phyloP scores from a whole-genome alignment of 148 eudicot genomes.

The Camellia japonica region DNA sequence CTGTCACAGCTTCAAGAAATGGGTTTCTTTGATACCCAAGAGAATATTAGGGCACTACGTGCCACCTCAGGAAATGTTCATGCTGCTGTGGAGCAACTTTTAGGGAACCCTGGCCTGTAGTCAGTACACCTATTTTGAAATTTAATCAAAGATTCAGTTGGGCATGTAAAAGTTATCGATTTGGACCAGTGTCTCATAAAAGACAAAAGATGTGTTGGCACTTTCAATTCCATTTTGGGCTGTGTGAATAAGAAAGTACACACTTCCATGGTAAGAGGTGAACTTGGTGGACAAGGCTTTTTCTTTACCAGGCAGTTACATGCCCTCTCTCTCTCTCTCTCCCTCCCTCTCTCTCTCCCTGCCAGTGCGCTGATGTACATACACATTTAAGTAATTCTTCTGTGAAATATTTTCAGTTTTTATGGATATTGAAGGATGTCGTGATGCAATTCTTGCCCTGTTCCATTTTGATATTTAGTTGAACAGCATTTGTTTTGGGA shows the following conservation, averaged over 20 bases:
- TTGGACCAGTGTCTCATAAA: constrained; percentile 28
- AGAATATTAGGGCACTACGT: constrained; percentile 80
- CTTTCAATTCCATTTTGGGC: constrained; percentile 26
- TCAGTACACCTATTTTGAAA: neutral
- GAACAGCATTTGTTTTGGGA: neutral
- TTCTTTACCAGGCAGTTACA: constrained; percentile 1
- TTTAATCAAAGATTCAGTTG: constrained; percentile 15
- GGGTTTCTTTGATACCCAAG: constrained; percentile 91
- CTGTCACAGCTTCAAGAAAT: constrained; percentile 92
- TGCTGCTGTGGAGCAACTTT: constrained; percentile 90
- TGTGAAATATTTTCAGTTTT: constrained; percentile 26
- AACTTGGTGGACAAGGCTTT: constrained; percentile 26
- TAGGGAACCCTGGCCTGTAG: constrained; percentile 73
- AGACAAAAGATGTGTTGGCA: constrained; percentile 27
- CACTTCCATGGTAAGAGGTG: constrained; percentile 20
- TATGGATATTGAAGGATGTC: neutral
- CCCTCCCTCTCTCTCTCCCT: neutral
- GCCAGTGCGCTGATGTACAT: constrained; percentile 34
- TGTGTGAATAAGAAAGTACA: constrained; percentile 36
- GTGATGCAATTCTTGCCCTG: neutral
- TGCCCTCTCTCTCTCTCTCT: constrained; percentile 2
- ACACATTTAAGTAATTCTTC: constrained; percentile 29
- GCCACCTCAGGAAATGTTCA: constrained; percentile 93
- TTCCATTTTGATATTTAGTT: neutral
- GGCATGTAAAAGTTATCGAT: constrained; percentile 28